Conservation (phyloP, 371 early-diverging fungal species). For the Syncephalastrum racemosum region DNA sequence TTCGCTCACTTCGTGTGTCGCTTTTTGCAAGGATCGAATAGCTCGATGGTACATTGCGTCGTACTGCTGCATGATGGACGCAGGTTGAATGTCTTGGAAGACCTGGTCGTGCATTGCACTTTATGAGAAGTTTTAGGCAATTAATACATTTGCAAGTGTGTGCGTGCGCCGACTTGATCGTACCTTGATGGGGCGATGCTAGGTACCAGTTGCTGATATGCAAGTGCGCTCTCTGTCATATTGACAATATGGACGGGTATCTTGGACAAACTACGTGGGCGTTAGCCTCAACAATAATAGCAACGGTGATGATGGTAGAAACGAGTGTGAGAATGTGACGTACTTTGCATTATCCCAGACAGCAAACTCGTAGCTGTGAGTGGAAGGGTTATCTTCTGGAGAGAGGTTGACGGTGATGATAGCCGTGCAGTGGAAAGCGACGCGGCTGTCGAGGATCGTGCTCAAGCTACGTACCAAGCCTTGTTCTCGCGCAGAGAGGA, state of each 20-base stretch:
- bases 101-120: too few relatives aligned
- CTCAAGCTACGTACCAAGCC: conserved; percentile 2
- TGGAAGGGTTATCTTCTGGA: conserved; percentile 12
- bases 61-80: conserved; percentile 13
- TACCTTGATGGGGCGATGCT: conserved; percentile 9
- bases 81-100: neutral
- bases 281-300: neutral
- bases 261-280: neutral
- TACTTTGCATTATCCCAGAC: conserved; percentile 11
- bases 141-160: neutral
- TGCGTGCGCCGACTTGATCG: too few relatives aligned
- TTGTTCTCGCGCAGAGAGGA: conserved; percentile 16
- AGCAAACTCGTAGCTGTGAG: conserved; percentile 15
- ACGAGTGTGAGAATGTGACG: neutral
- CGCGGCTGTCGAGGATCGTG: neutral
- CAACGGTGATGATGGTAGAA: too few relatives aligned
- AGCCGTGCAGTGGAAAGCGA: conserved; percentile 15
- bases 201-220: conserved; percentile 20
- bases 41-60: conserved; percentile 17
- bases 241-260: conserved; percentile 16
- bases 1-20: too few relatives aligned
- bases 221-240: conserved; percentile 19
- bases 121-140: too few relatives aligned
- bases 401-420: conserved; percentile 12
- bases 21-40: conserved; percentile 1